Evolutionary conservation across 148 eudicot species (phyloP), one percentile per base, ranked within the genome.

Genomic region (Rhododendron simsii): DNA sequence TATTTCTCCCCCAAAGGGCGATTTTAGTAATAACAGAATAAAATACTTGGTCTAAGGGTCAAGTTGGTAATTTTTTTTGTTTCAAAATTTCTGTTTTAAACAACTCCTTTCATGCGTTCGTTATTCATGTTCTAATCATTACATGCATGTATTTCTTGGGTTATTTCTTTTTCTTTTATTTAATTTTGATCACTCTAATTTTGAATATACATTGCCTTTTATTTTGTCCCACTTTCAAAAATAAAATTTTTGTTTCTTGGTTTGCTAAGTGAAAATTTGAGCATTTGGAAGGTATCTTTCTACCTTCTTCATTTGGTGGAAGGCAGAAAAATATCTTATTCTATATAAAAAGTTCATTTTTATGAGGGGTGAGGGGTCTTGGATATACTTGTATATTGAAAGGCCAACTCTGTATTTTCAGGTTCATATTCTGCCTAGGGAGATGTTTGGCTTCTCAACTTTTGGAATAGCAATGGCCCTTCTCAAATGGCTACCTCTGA

Each of bases 361-460:
- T 18, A 4, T 4, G 69, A 61, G 69, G n/a, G 9, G n/a, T 37
- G n/a, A 23, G 69, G n/a, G 9, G n/a, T 37, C 20, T 50, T 45
- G n/a, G 74, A 20, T 78, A 78, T 78, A 47, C 15, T 26, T 81
- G 35, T 73, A 48, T 30, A 45, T 30, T 82, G 13, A 41, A 41
- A 14, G 8, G 2, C 57, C 39, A 81, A 41, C 23, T 41, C 21
- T 85, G 83, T 63, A 74, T 57, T 75, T 83, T 63, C 90, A 96
- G 99, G 96, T 95, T 65, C 99, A 98, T 90, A 89, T 97, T 39
- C 87, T 97, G 84, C 99, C 98, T 78, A 97, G 99, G 91, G 98
- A 97, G 86, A 93, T 97, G 93, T 91, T 97, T 88, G 98, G 99
- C 4, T 83, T 94, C 74, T 94, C 98, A 57, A 95, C 99, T 50